Evolutionary conservation across 306 rosid genomes (phyloP), one percentile per base, ranked within the genome.

Genomic region (Mimosa pudica): DNA sequence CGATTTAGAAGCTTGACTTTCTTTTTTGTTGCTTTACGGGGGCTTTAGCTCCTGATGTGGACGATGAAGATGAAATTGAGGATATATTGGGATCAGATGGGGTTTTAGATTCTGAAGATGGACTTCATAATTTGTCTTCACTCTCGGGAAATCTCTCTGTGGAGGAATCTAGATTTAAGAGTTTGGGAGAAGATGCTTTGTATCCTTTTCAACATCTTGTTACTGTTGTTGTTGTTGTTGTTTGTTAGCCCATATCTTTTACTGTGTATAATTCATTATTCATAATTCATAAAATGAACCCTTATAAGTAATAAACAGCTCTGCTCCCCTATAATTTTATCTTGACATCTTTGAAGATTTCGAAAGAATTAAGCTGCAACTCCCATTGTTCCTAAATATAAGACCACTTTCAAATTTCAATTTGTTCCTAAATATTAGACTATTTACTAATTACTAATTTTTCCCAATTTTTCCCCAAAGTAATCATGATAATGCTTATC

Each of bases 181-280:
- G 32, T 73, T 88, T 87, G 58, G 92, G 86, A 70, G 93, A 88
- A 33, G 97, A 92, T 63, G 87, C 81, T 65, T 63, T 89, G 98
- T 89, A 94, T 91, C 93, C 89, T 80, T 63, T 35, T 9, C 3
- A 45, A 61, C 55, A 60, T 58, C 18, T 69, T 69, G 4, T 44
- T 44, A 8, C 9, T 42, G 38, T 30, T 30, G 41, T 73, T 20
- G 32, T 55, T 8, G 30, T 14, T 4, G 24, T 45, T 2, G 51
- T 47, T 12, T 12, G 3, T 12, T 24, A 47, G 2, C 62, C 10
- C 30, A 9, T 30, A 10, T 10, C 9, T 10, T 74, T 18, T 8
- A 8, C n/a, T 58, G 30, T 17, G 17, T 6, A 51, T n/a, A 10
- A 30, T 69, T 72, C 63, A 35, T n/a, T 3, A 72, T 1, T 47